Base-by-base conservation (phyloP, 352 stramenopile genomes). In the Phytophthora vignae region DNA sequence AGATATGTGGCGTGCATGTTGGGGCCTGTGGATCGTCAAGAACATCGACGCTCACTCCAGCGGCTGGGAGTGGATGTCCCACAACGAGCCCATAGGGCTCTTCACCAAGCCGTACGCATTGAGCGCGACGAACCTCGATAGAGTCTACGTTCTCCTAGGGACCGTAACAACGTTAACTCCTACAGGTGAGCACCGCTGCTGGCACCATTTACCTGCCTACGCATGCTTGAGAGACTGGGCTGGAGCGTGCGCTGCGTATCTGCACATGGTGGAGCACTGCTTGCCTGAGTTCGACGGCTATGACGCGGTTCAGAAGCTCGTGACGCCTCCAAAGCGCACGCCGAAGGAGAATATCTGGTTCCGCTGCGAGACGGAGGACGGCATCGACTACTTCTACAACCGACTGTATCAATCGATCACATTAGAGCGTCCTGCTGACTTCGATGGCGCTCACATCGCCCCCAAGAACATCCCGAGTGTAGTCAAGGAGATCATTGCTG, bases 51-150 rank as follows among this genome's bases (percentile, higher is more conserved):
- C 83, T 17, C 85, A 93, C 67, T 78, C 78, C 2, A 62, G 75
- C 31, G 83, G 84, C 8, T 93, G 85, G 84, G 79, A 91, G 33
- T 93, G 85, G 84, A 64, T 83, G 60, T 63, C 84, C 11, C 79
- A 79, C 36, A 91, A 93, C 38, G 83, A 93, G 48, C 84, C 85
- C 0, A 82, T 71, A 44, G 85, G 85, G 4, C 50, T 93, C 1
- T 92, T 93, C 73, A 93, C 85, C 25, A 90, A 93, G 65, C 84
- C 85, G 19, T 93, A 93, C 73, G 67, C 67, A 0, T 72, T 93
- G 14, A 89, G 73, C 11, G 49, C 64, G 0, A 40, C 25, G 0
- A 78, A 87, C 53, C 65, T 93, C 6, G 77, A 79, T 5, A 68
- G 74, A 0, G 67, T 91, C 7, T 70, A 64, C 58, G 50, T 69